Evolutionary conservation across 176 grass and related monocot genomes (phyloP), one percentile per base, ranked within the genome.

Genomic region (Lolium perenne): DNA sequence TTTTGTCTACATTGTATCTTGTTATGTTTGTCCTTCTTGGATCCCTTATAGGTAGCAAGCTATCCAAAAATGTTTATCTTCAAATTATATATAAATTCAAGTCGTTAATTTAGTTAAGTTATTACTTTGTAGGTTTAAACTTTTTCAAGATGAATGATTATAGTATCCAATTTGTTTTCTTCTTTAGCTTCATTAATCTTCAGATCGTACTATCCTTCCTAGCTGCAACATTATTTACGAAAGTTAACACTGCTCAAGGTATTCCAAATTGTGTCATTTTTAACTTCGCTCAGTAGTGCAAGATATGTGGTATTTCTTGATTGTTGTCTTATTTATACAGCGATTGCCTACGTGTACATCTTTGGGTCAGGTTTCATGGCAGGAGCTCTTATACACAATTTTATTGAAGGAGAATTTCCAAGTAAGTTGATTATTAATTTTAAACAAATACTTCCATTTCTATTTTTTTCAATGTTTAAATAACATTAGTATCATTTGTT

Each of bases 201-300:
- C 95, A 98, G 89, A 98, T 98, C 80, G 91, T 85, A 71, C 54
- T 95, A 56, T 90, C 89, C 16, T 93, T 98, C 75, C 78, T 98
- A 63, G 68, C 75, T 51, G 90, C 95, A 80, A 58, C 89, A n/a
- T 93, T 94, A 74, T 98, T 98, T 89, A 89, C 81, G 0, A 80
- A 87, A 80, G 93, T 94, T 67, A 98, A 95, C 63, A 92, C 89
- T 75, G 93, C 93, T 85, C 94, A 92, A 86, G 90, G 95, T 95
- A 64, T 86, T 74, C 46, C 46, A 82, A 54, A 65, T 15, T 2
- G 4, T 40, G 16, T 14, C 60, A 61, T 86, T 93, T 59, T 78
- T 65, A 57, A 43, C 41, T 82, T 20, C 60, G 9, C 40, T 48
- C 38, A 51, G 16, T 74, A 7, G 22, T 87, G 38, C 14, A 87